A percentile compares a stretch with the other conserved stretches of the same genome.
Conservation (phyloP, 495 filamentous ascomycete genomes). For the Cenococcum geophilum region DNA sequence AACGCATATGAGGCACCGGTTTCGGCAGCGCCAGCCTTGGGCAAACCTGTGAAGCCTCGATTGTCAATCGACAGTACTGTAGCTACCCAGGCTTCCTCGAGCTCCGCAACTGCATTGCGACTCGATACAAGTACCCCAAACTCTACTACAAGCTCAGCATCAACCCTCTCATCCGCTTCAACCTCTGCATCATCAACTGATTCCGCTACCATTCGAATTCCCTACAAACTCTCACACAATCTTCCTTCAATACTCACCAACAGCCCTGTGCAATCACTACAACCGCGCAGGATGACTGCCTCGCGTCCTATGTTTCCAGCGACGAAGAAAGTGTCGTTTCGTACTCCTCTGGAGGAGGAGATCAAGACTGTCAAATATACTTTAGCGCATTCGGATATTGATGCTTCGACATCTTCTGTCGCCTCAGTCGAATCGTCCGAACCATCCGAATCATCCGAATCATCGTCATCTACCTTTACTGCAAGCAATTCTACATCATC, state of each 20-base stretch:
- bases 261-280: slow-evolving; percentile 35
- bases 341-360: slow-evolving; percentile 49
- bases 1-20: slow-evolving; percentile 65
- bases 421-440: slow-evolving; percentile 18
- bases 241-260: slow-evolving; percentile 37
- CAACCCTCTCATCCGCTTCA: slow-evolving; percentile 27
- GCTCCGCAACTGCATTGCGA: slow-evolving; percentile 28
- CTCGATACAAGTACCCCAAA: slow-evolving; percentile 40
- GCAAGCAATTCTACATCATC: neutral
- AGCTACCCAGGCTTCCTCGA: neutral
- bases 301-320: slow-evolving; percentile 50
- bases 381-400: slow-evolving; percentile 47
- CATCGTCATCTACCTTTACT: slow-evolving; percentile 10
- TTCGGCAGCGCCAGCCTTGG: slow-evolving; percentile 43
- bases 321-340: slow-evolving; percentile 53
- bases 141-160: slow-evolving; percentile 25
- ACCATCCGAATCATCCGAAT: slow-evolving; percentile 8
- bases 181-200: slow-evolving; percentile 32
- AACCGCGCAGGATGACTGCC: slow-evolving; percentile 37
- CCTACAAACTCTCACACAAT: slow-evolving; percentile 37
- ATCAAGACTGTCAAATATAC: slow-evolving; percentile 50
- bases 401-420: slow-evolving; percentile 33
- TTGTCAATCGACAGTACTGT: slow-evolving; percentile 39
- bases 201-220: slow-evolving; percentile 28
- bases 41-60: slow-evolving; percentile 20